Conservation (phyloP, 495 filamentous ascomycete species). For the Bryoglossum gracile region DNA sequence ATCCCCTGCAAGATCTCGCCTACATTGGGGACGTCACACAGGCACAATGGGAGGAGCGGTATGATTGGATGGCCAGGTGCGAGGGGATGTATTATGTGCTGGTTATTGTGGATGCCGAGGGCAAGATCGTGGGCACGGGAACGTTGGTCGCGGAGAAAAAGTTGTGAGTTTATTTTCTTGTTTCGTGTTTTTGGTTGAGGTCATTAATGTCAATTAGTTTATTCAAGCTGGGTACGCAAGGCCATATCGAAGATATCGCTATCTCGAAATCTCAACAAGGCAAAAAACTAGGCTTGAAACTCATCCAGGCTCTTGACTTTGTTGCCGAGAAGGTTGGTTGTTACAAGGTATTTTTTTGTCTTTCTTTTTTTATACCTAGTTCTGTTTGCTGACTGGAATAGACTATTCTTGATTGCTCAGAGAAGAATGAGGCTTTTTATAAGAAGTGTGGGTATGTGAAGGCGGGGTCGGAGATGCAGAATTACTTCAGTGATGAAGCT, state of each 20-base stretch:
- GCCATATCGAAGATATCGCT: slow-evolving; percentile 12
- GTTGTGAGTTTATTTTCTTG: slow-evolving; percentile 2
- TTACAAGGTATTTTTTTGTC: slow-evolving; percentile 21
- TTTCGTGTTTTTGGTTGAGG: background rate
- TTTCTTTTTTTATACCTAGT: background rate
- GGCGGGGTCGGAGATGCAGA: slow-evolving; percentile 10
- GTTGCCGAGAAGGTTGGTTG: slow-evolving; percentile 29
- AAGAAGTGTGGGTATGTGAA: slow-evolving; percentile 8
- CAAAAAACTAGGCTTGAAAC: slow-evolving; percentile 4
- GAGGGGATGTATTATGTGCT: slow-evolving; percentile 7
- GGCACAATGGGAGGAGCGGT: slow-evolving; percentile 2
- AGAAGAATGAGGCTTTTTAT: slow-evolving; percentile 9
- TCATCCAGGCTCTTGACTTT: slow-evolving; percentile 9
- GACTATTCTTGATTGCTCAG: slow-evolving; percentile 8
- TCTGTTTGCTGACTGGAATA: background rate
- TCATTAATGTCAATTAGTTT: slow-evolving; percentile 2
- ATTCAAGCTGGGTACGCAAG: slow-evolving; percentile 9
- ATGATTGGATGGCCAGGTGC: slow-evolving; percentile 3
- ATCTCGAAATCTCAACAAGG: slow-evolving; percentile 4
- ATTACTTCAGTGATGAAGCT: slow-evolving; percentile 1
- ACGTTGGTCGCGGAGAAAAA: slow-evolving; percentile 10
- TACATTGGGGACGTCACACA: slow-evolving; percentile 3
- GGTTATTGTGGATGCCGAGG: slow-evolving; percentile 8
- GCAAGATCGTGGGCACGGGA: slow-evolving; percentile 5
- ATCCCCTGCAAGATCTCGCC: slow-evolving; percentile 1